Evolutionary conservation across 768 basidiomycete genomes (phyloP).

Genomic region (Melanogaster broomeanus): DNA sequence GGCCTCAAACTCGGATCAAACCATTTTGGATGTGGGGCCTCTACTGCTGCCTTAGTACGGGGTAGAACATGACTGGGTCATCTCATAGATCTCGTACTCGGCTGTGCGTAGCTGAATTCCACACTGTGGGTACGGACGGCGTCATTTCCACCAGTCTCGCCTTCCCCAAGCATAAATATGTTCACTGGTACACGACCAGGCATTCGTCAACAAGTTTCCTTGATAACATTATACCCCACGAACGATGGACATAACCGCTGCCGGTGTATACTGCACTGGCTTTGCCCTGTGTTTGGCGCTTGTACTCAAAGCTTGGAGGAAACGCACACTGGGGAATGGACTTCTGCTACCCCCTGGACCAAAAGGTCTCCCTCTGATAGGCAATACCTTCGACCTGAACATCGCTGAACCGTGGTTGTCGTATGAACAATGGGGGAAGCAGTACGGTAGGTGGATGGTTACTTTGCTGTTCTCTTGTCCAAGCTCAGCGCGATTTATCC

Average conservation of each 20-base stretch:
- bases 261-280: slow-evolving; percentile 2
- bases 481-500: not conserved
- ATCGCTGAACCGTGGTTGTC: slow-evolving; percentile 31
- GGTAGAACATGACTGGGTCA: too few relatives aligned
- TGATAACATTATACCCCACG: too few relatives aligned
- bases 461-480: not conserved
- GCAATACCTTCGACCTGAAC: slow-evolving; percentile 23
- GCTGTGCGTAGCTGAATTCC: too few relatives aligned
- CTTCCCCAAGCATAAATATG: too few relatives aligned
- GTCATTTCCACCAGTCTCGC: too few relatives aligned
- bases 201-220: too few relatives aligned
- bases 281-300: slow-evolving; percentile 2
- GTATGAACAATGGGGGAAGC: slow-evolving; percentile 35
- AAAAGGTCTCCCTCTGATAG: slow-evolving; percentile 40
- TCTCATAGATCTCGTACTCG: too few relatives aligned
- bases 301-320: slow-evolving; percentile 14
- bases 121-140: too few relatives aligned
- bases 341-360: slow-evolving; percentile 52
- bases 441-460: slow-evolving; percentile 24
- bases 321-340: slow-evolving; percentile 10
- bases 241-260: not conserved
- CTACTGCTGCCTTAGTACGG: too few relatives aligned
- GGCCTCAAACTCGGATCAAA: too few relatives aligned
- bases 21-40: too few relatives aligned
- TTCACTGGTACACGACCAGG: too few relatives aligned